phyloP scores from a whole-genome alignment of 257 asterid species.

The Primulina eburnea region DNA sequence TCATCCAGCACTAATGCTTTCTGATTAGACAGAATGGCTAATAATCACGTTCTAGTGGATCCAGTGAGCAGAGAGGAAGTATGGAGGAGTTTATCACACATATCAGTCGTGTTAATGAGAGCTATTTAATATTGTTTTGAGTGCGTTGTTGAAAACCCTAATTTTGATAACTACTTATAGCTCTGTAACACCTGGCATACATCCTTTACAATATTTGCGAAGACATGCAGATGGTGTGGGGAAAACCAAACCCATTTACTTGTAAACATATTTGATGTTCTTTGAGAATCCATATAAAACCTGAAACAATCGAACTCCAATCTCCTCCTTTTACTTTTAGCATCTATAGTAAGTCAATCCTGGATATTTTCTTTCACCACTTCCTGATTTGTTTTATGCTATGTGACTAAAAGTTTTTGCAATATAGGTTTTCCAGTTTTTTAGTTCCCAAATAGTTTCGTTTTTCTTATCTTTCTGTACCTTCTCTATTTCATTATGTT shows the following conservation, averaged over 20 bases:
- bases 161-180: not conserved
- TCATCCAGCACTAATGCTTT: conserved; percentile 19
- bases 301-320: conserved; percentile 2
- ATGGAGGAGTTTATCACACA: conserved; percentile 3
- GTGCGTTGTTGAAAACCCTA: not conserved
- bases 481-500: too few relatives aligned
- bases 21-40: conserved; percentile 4
- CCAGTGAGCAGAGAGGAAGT: conserved; percentile 8
- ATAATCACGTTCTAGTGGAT: not conserved
- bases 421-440: not conserved
- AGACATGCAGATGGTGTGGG: not conserved
- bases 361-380: conserved; percentile 7
- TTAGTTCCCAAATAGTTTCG: not conserved
- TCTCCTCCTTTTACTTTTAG: not conserved
- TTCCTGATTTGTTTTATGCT: not conserved
- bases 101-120: not conserved
- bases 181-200: conserved; percentile 11
- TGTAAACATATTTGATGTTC: conserved; percentile 5
- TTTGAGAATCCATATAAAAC: conserved; percentile 5
- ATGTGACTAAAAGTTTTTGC: not conserved
- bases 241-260: not conserved
- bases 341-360: not conserved
- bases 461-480: not conserved
- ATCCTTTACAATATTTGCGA: not conserved
- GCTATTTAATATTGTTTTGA: not conserved